phyloP scores from a whole-genome alignment of 352 stramenopile species.

The Phytophthora tentaculata region DNA sequence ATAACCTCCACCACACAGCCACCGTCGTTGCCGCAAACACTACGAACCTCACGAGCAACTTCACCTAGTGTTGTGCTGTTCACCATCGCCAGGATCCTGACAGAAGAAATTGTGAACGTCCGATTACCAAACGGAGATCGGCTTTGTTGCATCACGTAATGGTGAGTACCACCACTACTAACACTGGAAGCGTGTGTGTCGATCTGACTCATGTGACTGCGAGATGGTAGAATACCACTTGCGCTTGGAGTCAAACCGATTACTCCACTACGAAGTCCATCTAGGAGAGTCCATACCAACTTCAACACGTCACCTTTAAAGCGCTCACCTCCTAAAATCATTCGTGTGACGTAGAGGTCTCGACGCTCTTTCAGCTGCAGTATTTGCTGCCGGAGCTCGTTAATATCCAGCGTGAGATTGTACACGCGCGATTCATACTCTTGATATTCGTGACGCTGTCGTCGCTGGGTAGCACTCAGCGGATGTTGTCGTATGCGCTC shows the following conservation, averaged over 20 bases:
- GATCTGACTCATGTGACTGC: slow-evolving; percentile 11
- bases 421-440: slow-evolving; percentile 26
- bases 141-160: slow-evolving; percentile 42
- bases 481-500: slow-evolving; percentile 24
- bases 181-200: slow-evolving; percentile 11
- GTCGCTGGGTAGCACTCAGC: slow-evolving; percentile 22
- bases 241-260: slow-evolving; percentile 16
- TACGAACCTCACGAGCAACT: slow-evolving; percentile 12
- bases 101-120: slow-evolving; percentile 24
- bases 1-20: slow-evolving; percentile 30
- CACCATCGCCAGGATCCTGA: slow-evolving; percentile 21
- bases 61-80: slow-evolving; percentile 5
- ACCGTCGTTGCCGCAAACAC: slow-evolving; percentile 5
- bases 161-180: slow-evolving; percentile 22
- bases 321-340: slow-evolving; percentile 15
- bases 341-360: slow-evolving; percentile 17
- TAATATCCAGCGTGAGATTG: slow-evolving; percentile 44
- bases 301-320: slow-evolving; percentile 33
- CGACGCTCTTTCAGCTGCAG: slow-evolving; percentile 20
- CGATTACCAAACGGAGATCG: slow-evolving; percentile 30
- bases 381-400: slow-evolving; percentile 37
- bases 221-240: slow-evolving; percentile 22
- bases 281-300: slow-evolving; percentile 24
- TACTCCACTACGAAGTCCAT: slow-evolving; percentile 10
- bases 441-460: slow-evolving; percentile 14